Conservation (phyloP, 208 protist genomes). For the Acanthamoeba royreba region DNA sequence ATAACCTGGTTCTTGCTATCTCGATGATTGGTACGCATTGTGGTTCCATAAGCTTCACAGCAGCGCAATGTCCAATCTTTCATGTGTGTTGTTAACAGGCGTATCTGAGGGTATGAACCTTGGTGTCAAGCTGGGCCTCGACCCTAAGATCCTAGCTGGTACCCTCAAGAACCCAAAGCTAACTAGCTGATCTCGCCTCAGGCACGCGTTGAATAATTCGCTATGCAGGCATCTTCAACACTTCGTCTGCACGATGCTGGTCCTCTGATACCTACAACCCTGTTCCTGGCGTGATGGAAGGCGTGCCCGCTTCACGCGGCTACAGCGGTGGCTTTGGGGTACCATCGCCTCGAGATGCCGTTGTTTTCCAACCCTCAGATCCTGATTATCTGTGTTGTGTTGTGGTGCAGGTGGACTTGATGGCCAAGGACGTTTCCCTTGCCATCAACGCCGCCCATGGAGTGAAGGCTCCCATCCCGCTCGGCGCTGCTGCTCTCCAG, state of each 20-base stretch:
- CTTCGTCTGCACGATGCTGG: conserved; percentile 83
- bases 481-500: conserved; percentile 65
- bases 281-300: conserved; percentile 82
- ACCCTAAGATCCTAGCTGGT: conserved; percentile 81
- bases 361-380: background rate
- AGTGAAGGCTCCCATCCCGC: conserved; percentile 52
- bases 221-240: conserved; percentile 77
- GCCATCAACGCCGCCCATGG: conserved; percentile 73
- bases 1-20: conserved; percentile 87
- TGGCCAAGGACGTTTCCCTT: conserved; percentile 86
- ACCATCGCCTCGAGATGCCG: background rate
- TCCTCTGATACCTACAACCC: conserved; percentile 87
- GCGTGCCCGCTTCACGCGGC: conserved; percentile 60
- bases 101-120: conserved; percentile 82
- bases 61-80: background rate
- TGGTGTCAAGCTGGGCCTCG: conserved; percentile 80
- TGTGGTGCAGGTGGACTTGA: conserved; percentile 70
- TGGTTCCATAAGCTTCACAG: background rate
- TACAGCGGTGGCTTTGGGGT: conserved; percentile 68
- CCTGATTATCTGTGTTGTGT: too few species aligned
- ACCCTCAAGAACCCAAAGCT: background rate
- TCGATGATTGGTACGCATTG: conserved; percentile 72
- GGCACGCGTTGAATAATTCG: background rate
- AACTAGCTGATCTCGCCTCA: background rate
- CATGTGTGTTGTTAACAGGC: background rate